A percentile compares a stretch with the other conserved stretches of the same genome.
Conservation (phyloP, 176 grass and related monocot genomes). For the Phragmites australis region DNA sequence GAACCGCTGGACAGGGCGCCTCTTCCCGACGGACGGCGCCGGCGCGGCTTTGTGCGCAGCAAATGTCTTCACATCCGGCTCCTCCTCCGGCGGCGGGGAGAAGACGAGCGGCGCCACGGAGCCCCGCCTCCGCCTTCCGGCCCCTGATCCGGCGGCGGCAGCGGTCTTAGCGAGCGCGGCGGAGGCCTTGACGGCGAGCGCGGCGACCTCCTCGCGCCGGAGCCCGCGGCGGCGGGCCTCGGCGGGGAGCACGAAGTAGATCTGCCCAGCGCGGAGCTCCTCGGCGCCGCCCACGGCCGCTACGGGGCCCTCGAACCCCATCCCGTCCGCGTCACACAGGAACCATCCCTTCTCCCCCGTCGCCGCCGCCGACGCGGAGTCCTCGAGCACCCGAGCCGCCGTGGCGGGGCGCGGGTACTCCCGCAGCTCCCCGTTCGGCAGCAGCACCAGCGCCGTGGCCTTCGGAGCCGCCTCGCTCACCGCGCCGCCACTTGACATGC, state of each 20-base stretch:
- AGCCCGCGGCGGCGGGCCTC: constrained; percentile 38
- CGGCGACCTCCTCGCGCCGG: constrained; percentile 51
- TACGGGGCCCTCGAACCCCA: constrained; percentile 53
- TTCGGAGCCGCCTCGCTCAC: neutral
- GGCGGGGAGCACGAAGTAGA: constrained; percentile 70
- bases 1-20: constrained; percentile 33
- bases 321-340: constrained; percentile 68
- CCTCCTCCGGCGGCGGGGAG: neutral
- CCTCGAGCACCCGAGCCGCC: constrained; percentile 39
- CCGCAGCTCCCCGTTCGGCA: constrained; percentile 45
- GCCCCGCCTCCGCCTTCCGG: neutral
- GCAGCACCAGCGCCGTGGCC: constrained; percentile 57
- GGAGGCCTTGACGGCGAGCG: constrained; percentile 59
- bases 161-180: constrained; percentile 28
- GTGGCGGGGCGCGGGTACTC: constrained; percentile 41
- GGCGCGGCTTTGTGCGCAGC: neutral
- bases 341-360: constrained; percentile 10
- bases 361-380: neutral
- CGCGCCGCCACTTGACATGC: constrained; percentile 44
- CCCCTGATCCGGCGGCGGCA: neutral
- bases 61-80: neutral
- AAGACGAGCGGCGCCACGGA: constrained; percentile 50
- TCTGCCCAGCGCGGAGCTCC: constrained; percentile 51
- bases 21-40: neutral
- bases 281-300: neutral